phyloP scores from a whole-genome alignment of 441 rosid species.

The Adansonia rubrostipa region DNA sequence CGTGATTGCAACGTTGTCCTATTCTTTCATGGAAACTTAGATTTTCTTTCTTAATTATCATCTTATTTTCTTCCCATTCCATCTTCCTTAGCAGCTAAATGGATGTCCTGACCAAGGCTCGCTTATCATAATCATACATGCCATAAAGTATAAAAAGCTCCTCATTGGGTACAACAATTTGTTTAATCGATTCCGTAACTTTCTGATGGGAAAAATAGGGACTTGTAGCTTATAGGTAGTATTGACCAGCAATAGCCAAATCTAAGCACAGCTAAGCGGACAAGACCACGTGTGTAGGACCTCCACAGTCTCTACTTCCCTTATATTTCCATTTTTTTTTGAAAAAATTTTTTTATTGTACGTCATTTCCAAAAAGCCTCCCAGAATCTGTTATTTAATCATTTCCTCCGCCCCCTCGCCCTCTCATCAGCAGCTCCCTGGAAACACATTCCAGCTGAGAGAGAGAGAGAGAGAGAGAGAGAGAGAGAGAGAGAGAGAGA shows the following conservation, averaged over 20 bases:
- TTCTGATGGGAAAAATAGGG: slow-evolving; percentile 31
- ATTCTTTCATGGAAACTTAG: slow-evolving; percentile 22
- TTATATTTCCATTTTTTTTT: slow-evolving; percentile 27
- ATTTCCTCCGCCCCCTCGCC: slow-evolving; percentile 37
- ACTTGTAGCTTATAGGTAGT: slow-evolving; percentile 43
- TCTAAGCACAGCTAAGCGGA: slow-evolving; percentile 63
- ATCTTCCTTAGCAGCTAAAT: slow-evolving; percentile 26
- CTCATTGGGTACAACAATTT: slow-evolving; percentile 15
- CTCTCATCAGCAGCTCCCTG: slow-evolving; percentile 32
- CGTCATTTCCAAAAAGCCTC: slow-evolving; percentile 43
- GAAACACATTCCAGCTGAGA: slow-evolving; percentile 41
- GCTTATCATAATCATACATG: slow-evolving; percentile 23
- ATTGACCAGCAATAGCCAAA: slow-evolving; percentile 57
- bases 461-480: slow-evolving; percentile 15
- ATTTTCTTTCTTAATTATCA: slow-evolving; percentile 28
- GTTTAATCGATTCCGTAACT: slow-evolving; percentile 29
- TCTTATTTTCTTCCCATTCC: slow-evolving; percentile 32
- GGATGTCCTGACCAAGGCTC: slow-evolving; percentile 19
- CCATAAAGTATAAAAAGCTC: background rate
- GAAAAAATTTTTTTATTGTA: slow-evolving; percentile 14
- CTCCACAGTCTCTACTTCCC: slow-evolving; percentile 42
- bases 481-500: background rate
- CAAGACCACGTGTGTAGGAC: slow-evolving; percentile 93
- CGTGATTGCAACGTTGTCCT: slow-evolving; percentile 32
- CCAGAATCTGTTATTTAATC: slow-evolving; percentile 57